Conservation (phyloP, 352 stramenopile genomes). For the Aphanomyces astaci region DNA sequence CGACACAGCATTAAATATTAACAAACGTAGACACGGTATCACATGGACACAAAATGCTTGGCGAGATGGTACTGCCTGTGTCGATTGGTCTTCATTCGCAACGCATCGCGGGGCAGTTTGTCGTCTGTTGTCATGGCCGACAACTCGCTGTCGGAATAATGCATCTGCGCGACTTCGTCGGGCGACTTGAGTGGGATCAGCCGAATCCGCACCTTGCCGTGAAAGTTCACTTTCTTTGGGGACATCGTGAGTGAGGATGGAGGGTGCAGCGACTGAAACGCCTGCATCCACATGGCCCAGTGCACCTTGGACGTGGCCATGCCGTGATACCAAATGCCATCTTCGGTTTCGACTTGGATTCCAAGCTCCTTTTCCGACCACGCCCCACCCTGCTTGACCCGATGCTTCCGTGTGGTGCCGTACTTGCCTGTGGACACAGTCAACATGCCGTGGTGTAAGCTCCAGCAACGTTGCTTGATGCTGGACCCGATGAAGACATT, state of each 20-base stretch:
- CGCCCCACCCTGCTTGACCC: not conserved
- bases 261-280: not conserved
- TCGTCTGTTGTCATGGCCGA: not conserved
- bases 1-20: too few species aligned
- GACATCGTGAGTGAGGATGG: not conserved
- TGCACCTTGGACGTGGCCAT: not conserved
- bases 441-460: not conserved
- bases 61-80: not conserved
- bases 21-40: not conserved
- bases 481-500: not conserved
- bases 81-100: not conserved
- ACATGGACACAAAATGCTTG: not conserved
- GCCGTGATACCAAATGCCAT: not conserved
- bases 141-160: not conserved
- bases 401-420: not conserved
- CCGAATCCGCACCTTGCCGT: conserved; percentile 5
- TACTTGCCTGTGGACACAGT: not conserved
- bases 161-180: not conserved
- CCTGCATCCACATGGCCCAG: conserved; percentile 14
- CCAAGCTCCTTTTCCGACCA: not conserved
- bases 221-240: conserved; percentile 1
- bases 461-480: not conserved
- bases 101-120: not conserved
- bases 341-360: not conserved
- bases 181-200: not conserved